Percentiles rank a stretch among this genome's conserved stretches.
These are phyloP conservation scores for Bryoerythrophyllum caledonicum DNA, from an alignment of 225 moss, liverwort and hornwort species.

Conservation along the genomic window DNA sequence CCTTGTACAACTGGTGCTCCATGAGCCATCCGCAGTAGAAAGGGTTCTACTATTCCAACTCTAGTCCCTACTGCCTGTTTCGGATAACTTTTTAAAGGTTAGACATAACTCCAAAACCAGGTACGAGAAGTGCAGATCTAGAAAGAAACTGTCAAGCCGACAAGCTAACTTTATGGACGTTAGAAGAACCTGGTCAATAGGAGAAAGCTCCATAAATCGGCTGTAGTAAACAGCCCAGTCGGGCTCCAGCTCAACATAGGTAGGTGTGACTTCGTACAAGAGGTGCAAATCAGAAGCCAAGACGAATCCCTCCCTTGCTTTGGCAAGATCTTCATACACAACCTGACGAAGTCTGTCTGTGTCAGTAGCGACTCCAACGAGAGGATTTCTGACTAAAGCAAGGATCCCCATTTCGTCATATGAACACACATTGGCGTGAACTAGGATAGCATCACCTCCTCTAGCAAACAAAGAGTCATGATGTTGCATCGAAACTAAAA, in stretches of 20 bases:
- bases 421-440: slow-evolving; percentile 3
- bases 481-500: not conserved
- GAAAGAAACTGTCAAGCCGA: slow-evolving; percentile 9
- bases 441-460: not conserved
- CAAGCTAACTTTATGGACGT: not conserved
- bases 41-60: slow-evolving; percentile 89
- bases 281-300: slow-evolving; percentile 97
- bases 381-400: not conserved
- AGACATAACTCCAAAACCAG: not conserved
- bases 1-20: slow-evolving; percentile 70
- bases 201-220: slow-evolving; percentile 89
- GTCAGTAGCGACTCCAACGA: slow-evolving; percentile 23
- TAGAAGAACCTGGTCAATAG: slow-evolving; percentile 79
- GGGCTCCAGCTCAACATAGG: slow-evolving; percentile 91
- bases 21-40: slow-evolving; percentile 97
- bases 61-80: slow-evolving; percentile 83
- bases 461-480: not conserved
- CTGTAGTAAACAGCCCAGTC: slow-evolving; percentile 91
- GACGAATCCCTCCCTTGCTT: slow-evolving; percentile 93
- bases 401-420: not conserved
- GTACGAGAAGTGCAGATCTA: not conserved
- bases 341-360: slow-evolving; percentile 49
- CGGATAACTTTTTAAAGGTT: slow-evolving; percentile 11
- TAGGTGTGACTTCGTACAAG: slow-evolving; percentile 94
- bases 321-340: slow-evolving; percentile 87